Conservation (phyloP, 352 stramenopile genomes). For the Phytopythium mirpurense region DNA sequence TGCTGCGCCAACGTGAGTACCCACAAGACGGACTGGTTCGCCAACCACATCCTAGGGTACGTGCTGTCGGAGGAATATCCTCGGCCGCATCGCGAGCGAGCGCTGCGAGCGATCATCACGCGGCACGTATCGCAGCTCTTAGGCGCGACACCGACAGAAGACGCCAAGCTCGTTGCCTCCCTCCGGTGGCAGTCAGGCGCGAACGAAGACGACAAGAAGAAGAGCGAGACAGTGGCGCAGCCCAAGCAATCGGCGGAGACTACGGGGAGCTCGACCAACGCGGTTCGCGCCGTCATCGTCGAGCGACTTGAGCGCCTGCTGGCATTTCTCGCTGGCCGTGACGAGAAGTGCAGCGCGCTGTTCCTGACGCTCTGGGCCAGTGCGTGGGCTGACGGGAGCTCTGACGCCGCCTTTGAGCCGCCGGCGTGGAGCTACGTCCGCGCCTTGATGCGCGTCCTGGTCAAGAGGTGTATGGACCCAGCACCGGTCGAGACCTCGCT, state of each 20-base stretch:
- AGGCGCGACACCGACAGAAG: constrained; percentile 24
- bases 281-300: too few relatives aligned
- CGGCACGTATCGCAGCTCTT: constrained; percentile 49
- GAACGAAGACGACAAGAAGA: background rate
- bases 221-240: background rate
- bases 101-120: constrained; percentile 28
- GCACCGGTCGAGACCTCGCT: constrained; percentile 1
- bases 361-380: constrained; percentile 44
- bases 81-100: constrained; percentile 17
- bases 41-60: constrained; percentile 54
- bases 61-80: constrained; percentile 31
- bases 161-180: background rate
- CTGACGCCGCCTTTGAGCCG: background rate
- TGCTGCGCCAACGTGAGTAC: constrained; percentile 42
- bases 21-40: constrained; percentile 77
- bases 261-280: background rate
- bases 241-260: background rate
- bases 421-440: constrained; percentile 18
- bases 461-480: constrained; percentile 12
- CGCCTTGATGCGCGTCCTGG: constrained; percentile 15
- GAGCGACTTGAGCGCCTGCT: background rate
- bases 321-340: background rate
- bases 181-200: background rate
- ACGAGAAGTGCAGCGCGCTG: background rate
- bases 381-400: constrained; percentile 9